Percentiles rank a stretch among this genome's conserved stretches.
phyloP scores from a whole-genome alignment of 805 yeast species.

The Kuraishia molischiana region DNA sequence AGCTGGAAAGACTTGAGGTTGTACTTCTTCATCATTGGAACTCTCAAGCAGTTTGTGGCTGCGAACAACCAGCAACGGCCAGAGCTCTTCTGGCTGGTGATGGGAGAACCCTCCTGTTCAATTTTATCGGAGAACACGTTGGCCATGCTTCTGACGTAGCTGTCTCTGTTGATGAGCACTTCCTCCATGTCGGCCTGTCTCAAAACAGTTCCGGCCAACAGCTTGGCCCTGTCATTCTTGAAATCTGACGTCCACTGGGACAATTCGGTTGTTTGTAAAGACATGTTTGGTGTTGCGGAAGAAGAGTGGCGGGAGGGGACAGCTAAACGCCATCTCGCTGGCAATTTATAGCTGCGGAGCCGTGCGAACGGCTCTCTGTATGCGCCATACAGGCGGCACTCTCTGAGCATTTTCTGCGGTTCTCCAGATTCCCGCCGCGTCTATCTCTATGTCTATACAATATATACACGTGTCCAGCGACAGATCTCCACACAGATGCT shows the following conservation, averaged over 20 bases:
- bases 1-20: conserved; percentile 62
- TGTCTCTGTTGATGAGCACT: conserved; percentile 25
- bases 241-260: conserved; percentile 17
- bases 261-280: conserved; percentile 3
- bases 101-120: conserved; percentile 47
- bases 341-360: too few species aligned
- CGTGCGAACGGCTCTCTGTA: too few species aligned
- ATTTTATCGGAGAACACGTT: conserved; percentile 33
- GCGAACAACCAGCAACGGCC: conserved; percentile 93
- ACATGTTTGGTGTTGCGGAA: neutral
- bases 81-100: conserved; percentile 63
- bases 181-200: conserved; percentile 27
- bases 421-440: too few species aligned
- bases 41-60: conserved; percentile 62
- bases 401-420: too few species aligned
- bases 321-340: too few species aligned
- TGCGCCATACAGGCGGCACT: too few species aligned
- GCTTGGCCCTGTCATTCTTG: conserved; percentile 15
- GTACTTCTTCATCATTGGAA: conserved; percentile 49
- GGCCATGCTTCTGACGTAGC: conserved; percentile 16
- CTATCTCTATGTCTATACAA: too few species aligned
- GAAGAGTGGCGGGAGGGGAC: too few species aligned
- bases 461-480: too few species aligned
- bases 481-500: too few species aligned
- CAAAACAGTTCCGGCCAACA: conserved; percentile 20